Base-by-base conservation (phyloP, 1,284 basidiomycete species). In the Cystobasidium sp. region DNA sequence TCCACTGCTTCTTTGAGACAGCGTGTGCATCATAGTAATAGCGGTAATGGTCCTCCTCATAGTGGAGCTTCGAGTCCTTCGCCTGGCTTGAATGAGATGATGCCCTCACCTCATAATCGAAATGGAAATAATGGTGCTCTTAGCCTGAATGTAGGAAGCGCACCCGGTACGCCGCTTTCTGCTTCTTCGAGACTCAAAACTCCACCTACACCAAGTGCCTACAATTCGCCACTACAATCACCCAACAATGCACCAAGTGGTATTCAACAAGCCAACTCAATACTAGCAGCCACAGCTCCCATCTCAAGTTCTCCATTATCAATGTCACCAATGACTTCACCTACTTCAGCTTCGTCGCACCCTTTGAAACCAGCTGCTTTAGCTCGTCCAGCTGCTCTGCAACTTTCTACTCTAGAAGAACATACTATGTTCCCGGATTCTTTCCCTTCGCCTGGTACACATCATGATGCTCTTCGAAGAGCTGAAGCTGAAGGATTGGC, bases 301-400 rank as follows among this genome's bases (percentile, higher is more conserved):
- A 66, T 49, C 18, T 52, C 64, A n/a, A 46, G 43, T 37, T 66
- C 64, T 18, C 64, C 64, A 9, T n/a, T 66, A 1, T 51, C 64
- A 5, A 66, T 66, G 64, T 52, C 49, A 20, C 64, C 64, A 6
- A 52, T 66, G 64, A 66, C 63, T 10, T 65, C 63, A 9, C 63
- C 63, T 65, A 52, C 51, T 52, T 55, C 47, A 5, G 51, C 47
- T 20, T 39, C 49, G 39, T 22, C 64, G 1, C 41, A n/a, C 4
- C 49, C 64, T 41, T 24, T 66, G 44, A 51, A 66, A 47, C 64
- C 61, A 63, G 61, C 61, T 24, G 61, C 61, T 31, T 47, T 24
- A 7, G 61, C 61, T 6, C 44, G 61, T 37, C 46, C 61, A 47
- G 44, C 61, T 43, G 61, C 61, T 41, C 56, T 59, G 1, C 56